Evolutionary conservation across 371 early-diverging fungal species (phyloP), one percentile per base, ranked within the genome.

Genomic region (Haplosporangium sp.): DNA sequence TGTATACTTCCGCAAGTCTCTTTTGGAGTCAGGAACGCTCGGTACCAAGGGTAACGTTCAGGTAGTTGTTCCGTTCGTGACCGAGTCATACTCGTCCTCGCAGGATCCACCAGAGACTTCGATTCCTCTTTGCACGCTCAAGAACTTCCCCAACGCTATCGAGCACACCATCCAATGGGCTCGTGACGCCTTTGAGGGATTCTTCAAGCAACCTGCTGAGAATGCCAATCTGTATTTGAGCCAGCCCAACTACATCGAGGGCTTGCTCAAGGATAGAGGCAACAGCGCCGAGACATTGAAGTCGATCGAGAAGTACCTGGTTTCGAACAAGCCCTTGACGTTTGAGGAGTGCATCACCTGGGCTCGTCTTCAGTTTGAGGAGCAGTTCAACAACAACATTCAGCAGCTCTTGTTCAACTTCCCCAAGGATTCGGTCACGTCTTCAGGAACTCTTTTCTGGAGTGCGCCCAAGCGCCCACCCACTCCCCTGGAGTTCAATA

Each of bases 111-210:
- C 98, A 41, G 99, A 99, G 84, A 99, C 97, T 84, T 92, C 96
- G 29, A 99, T 99, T 68, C 99, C 99, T 43, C 95, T 98, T 71
- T 99, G 99, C 90, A 99, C 99, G 5, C 90, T 99, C 61, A 98
- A 98, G 90, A 99, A 98, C 87, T 99, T 99, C 92, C 99, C 99
- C 58, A 96, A 99, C 82, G 93, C 93, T 6, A 99, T 99, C 64
- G 99, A 99, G 88, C 99, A 99, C 85, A 98, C 99, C n/a, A 99
- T 99, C 80, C 98, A 99, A 83, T 98, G 99, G 99, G 97, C 99
- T 5, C 94, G 99, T 67, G 98, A 98, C 83, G 84, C 95, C 73
- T 99, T 99, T 84, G 96, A 98, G 75, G 98, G 95, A 1, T 85
- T 95, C 71, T 99, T 99, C 88, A 86, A 86, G 62, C 92, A 93